Evolutionary conservation across 495 filamentous ascomycete species (phyloP), one percentile per base, ranked within the genome.

Genomic region (Jackrogersella multiformis): DNA sequence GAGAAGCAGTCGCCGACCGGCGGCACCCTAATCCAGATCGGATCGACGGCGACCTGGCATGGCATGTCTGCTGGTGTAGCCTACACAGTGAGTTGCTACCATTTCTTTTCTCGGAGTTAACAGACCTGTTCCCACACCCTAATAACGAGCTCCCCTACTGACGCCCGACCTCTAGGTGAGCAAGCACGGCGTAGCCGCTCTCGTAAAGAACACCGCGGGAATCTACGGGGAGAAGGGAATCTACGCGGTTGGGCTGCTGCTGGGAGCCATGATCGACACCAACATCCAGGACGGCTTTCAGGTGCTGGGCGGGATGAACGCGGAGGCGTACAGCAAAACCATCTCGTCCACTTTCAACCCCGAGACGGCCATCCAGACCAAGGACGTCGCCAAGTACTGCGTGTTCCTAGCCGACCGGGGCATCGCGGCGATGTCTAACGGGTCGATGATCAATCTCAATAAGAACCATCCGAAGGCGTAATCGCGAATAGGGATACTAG

Each of bases 191-290:
- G 68, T 89, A 13, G 66, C 87, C 10, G 87, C 85, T 4, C 73
- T 88, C 62, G 89, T 87, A 20, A 88, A 89, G 74, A 88, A 82
- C 71, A 89, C 86, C 26, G 87, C 86, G 1, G 79, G 81, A 0
- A 86, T 76, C 73, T 89, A 89, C 71, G 82, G 79, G 0, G 76
- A 73, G 36, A 83, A 85, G 72, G 84, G 85, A 18, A 87, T 90
- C 69, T 80, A 81, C 44, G 82, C 78, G 64, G 81, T 88, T 35
- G 85, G 83, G 0, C 72, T 89, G 53, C 74, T 83, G 74, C 72
- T 86, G 42, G 87, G 86, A 18, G 84, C 70, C 7, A 87, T 90
- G 85, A 16, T 72, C 0, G 82, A 81, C 38, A 89, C 87, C 61
- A 82, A 72, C 54, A 71, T 71, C 28, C 24, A 34, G 21, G 63